Percentiles rank a stretch among this genome's conserved stretches.
phyloP scores from a whole-genome alignment of 2,329 filamentous ascomycete genomes.

The Colletotrichum sp. region DNA sequence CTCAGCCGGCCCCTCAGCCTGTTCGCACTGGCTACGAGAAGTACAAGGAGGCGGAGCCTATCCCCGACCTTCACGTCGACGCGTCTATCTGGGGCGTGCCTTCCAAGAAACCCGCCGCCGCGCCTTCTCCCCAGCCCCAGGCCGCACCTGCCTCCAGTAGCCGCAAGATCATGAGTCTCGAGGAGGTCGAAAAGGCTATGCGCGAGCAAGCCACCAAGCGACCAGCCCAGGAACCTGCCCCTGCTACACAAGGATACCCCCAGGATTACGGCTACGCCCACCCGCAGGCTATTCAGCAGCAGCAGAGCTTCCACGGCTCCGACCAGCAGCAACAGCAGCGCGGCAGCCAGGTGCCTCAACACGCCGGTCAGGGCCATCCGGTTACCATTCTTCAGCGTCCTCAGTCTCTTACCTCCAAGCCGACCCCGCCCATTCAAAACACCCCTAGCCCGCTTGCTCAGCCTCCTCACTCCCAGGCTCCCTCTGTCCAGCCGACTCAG shows the following conservation, averaged over 20 bases:
- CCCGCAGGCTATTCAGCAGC: slow-evolving; percentile 17
- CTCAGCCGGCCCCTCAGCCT: slow-evolving; percentile 50
- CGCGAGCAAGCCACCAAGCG: slow-evolving; percentile 67
- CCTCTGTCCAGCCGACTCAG: slow-evolving; percentile 68
- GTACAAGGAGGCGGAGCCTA: slow-evolving; percentile 79
- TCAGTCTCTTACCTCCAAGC: slow-evolving; percentile 45
- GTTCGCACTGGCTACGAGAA: slow-evolving; percentile 87
- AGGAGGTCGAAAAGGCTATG: slow-evolving; percentile 96
- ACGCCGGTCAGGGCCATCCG: slow-evolving; percentile 49
- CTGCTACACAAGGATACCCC: slow-evolving; percentile 28
- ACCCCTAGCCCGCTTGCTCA: slow-evolving; percentile 36
- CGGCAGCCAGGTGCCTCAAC: slow-evolving; percentile 29
- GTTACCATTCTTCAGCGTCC: slow-evolving; percentile 63
- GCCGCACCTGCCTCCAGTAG: slow-evolving; percentile 38
- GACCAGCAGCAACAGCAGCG: slow-evolving; percentile 33
- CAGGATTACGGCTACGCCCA: slow-evolving; percentile 22
- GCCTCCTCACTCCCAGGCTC: slow-evolving; percentile 38
- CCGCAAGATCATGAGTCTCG: slow-evolving; percentile 90
- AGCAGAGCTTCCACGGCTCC: slow-evolving; percentile 15
- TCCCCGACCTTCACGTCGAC: slow-evolving; percentile 91
- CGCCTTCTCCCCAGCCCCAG: slow-evolving; percentile 28
- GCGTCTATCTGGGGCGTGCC: slow-evolving; percentile 90
- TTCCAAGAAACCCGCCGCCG: slow-evolving; percentile 54
- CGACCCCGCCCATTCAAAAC: slow-evolving; percentile 37
- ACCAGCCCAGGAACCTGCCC: slow-evolving; percentile 34